A percentile compares a stretch with the other conserved stretches of the same genome.
phyloP scores from a whole-genome alignment of 441 rosid genomes.

The Brassica balearica region DNA sequence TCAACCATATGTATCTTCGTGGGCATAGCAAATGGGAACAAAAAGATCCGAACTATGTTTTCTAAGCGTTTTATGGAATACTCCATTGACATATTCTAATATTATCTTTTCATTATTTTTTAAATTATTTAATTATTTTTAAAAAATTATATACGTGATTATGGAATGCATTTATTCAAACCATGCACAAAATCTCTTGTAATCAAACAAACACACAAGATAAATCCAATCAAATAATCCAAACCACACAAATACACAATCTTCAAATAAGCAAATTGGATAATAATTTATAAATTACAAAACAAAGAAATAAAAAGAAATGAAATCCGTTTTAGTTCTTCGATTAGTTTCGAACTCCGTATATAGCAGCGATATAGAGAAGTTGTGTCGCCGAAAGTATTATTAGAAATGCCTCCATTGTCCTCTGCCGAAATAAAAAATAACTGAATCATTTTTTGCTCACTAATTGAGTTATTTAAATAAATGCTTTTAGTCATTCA shows the following conservation, averaged over 20 bases:
- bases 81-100: background rate
- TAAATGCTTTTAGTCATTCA: background rate
- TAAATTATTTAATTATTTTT: too few species aligned
- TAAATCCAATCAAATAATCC: slow-evolving; percentile 24
- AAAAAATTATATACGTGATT: background rate
- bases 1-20: background rate
- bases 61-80: background rate
- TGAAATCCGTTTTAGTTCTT: background rate
- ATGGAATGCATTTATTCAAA: background rate
- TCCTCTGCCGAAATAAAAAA: slow-evolving; percentile 60
- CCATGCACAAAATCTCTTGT: background rate
- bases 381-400: slow-evolving; percentile 90
- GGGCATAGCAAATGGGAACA: background rate
- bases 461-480: background rate
- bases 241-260: slow-evolving; percentile 33
- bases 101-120: background rate
- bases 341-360: slow-evolving; percentile 45
- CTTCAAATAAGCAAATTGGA: slow-evolving; percentile 11
- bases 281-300: slow-evolving; percentile 8
- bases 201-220: background rate
- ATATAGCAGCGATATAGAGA: slow-evolving; percentile 74
- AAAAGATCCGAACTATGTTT: background rate
- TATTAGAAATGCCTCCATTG: slow-evolving; percentile 92
- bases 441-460: background rate
- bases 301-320: background rate